Percentiles rank a stretch among this genome's conserved stretches.
Conservation (phyloP, 352 stramenopile species). For the Globisporangium megalacanthum region DNA sequence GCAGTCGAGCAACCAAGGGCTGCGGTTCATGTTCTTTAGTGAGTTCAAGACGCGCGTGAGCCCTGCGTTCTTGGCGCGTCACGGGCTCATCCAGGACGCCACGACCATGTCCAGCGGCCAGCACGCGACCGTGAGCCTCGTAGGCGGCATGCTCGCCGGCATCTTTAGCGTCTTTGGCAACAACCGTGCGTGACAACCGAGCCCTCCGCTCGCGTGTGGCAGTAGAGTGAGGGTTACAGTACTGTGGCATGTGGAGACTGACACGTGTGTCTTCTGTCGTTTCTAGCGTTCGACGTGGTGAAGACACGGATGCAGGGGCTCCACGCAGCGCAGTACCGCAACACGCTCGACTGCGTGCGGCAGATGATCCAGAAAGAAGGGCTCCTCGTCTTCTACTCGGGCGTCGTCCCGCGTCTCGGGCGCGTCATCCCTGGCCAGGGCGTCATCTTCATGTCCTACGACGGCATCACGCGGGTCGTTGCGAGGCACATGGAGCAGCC, state of each 20-base stretch:
- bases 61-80: slow-evolving; percentile 44
- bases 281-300: slow-evolving; percentile 83
- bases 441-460: slow-evolving; percentile 96
- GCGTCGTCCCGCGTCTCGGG: slow-evolving; percentile 88
- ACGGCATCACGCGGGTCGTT: slow-evolving; percentile 64
- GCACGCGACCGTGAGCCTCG: slow-evolving; percentile 82
- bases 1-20: slow-evolving; percentile 93
- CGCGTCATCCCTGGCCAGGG: slow-evolving; percentile 96
- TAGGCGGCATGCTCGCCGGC: slow-evolving; percentile 94
- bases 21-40: slow-evolving; percentile 97
- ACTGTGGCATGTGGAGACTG: not conserved
- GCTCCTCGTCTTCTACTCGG: slow-evolving; percentile 89
- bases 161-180: slow-evolving; percentile 97
- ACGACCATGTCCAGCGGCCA: slow-evolving; percentile 68
- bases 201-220: not conserved
- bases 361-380: slow-evolving; percentile 81
- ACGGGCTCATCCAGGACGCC: slow-evolving; percentile 54
- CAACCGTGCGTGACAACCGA: slow-evolving; percentile 83
- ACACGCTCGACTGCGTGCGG: slow-evolving; percentile 79
- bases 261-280: slow-evolving; percentile 1
- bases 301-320: slow-evolving; percentile 88
- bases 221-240: not conserved
- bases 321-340: slow-evolving; percentile 68
- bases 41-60: slow-evolving; percentile 88
- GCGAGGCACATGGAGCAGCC: slow-evolving; percentile 42